Percentiles rank a stretch among this genome's conserved stretches.
Conservation (phyloP, 352 stramenopile species). For the Phytophthora citrophthora region DNA sequence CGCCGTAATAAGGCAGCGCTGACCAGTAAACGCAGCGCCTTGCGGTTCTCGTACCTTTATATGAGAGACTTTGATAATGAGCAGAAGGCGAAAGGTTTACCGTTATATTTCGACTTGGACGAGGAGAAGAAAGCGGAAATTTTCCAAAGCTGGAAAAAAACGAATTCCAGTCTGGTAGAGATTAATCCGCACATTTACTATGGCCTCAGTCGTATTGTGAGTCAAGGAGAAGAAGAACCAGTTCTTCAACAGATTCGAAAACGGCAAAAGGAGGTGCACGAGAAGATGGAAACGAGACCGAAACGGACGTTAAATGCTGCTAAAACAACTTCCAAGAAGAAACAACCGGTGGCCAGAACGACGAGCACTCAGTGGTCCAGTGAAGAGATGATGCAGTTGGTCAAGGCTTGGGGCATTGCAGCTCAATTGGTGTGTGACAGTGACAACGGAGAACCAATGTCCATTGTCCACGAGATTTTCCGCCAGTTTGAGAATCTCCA, state of each 20-base stretch:
- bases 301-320: slow-evolving; percentile 2
- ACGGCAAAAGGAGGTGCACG: slow-evolving; percentile 17
- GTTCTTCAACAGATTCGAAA: neutral
- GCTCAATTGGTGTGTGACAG: slow-evolving; percentile 26
- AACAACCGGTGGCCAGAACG: neutral
- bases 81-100: slow-evolving; percentile 17
- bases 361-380: slow-evolving; percentile 32
- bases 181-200: slow-evolving; percentile 33
- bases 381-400: slow-evolving; percentile 35
- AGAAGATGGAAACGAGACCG: slow-evolving; percentile 17
- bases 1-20: slow-evolving; percentile 42
- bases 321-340: slow-evolving; percentile 10
- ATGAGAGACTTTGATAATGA: slow-evolving; percentile 34
- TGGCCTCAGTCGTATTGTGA: slow-evolving; percentile 29
- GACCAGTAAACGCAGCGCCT: slow-evolving; percentile 38
- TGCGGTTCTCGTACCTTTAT: slow-evolving; percentile 45
- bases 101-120: slow-evolving; percentile 39
- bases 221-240: slow-evolving; percentile 22
- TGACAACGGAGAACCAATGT: slow-evolving; percentile 19
- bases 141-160: slow-evolving; percentile 34
- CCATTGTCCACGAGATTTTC: slow-evolving; percentile 40
- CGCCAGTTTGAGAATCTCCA: slow-evolving; percentile 35
- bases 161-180: slow-evolving; percentile 41
- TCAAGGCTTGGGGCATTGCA: slow-evolving; percentile 37
- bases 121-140: slow-evolving; percentile 9